Evolutionary conservation across 2,329 filamentous ascomycete genomes (phyloP), one percentile per base, ranked within the genome.

Genomic region (Leptosphaerulina australis): DNA sequence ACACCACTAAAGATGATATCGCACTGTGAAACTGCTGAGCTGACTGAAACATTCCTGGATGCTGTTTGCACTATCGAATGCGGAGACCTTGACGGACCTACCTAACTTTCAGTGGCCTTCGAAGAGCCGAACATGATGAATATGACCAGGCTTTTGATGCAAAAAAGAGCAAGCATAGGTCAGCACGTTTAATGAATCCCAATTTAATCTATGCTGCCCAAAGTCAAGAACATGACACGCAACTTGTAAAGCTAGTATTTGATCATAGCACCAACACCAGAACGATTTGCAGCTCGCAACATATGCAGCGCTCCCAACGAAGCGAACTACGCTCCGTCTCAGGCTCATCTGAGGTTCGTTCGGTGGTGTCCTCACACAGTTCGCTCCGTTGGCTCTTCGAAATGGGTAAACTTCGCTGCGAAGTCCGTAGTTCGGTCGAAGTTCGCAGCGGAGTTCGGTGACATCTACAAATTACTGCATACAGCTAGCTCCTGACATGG

Each of bases 261-360:
- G 39, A 38, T 18, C 9, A 38, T 6, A 34, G 33, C 28, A 28
- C 39, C 3, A 34, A 36, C 9, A 30, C 29, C 29, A 49, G 50
- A 11, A 41, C 53, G 4, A 40, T 51, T 4, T 54, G 51, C 9
- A 56, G 56, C 0, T 37, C 38, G 1, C 48, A 49, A 8, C 22
- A n/a, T n/a, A n/a, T n/a, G n/a, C n/a, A n/a, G n/a, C n/a, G n/a
- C n/a, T n/a, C n/a, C n/a, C n/a, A n/a, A n/a, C n/a, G n/a, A n/a
- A n/a, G n/a, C n/a, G n/a, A n/a, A n/a, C n/a, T n/a, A n/a, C n/a
- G n/a, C n/a, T n/a, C n/a, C n/a, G n/a, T n/a, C n/a, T n/a, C n/a
- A n/a, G n/a, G n/a, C n/a, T n/a, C n/a, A n/a, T n/a, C n/a, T n/a
- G n/a, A n/a, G n/a, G n/a, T n/a, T n/a, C n/a, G n/a, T n/a, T n/a